A percentile compares a stretch with the other conserved stretches of the same genome.
phyloP scores from a whole-genome alignment of 179 eudicot species.

The Camellia oleifera region DNA sequence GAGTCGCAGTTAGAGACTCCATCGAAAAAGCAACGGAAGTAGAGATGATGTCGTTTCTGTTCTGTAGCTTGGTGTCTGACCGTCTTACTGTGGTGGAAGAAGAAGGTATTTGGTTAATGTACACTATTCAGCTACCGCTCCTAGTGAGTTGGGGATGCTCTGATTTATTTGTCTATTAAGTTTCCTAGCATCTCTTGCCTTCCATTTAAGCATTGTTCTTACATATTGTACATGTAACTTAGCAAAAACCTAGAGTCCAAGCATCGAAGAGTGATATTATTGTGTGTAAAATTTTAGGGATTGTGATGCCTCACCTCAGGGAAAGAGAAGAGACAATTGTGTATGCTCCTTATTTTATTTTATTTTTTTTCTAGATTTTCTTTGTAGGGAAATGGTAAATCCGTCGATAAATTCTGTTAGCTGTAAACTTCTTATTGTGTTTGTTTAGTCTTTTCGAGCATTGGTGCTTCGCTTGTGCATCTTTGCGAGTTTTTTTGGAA shows the following conservation, averaged over 20 bases:
- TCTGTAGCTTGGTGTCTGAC: neutral
- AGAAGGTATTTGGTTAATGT: neutral
- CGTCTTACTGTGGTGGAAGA: neutral
- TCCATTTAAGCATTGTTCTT: neutral
- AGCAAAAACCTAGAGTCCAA: neutral
- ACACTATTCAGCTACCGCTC: neutral
- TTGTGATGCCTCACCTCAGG: neutral
- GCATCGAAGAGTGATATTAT: neutral
- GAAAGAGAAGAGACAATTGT: neutral
- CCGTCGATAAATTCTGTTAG: neutral
- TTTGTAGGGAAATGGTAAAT: neutral
- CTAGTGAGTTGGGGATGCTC: neutral
- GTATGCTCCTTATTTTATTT: neutral
- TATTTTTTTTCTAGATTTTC: neutral
- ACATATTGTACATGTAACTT: conserved; percentile 15
- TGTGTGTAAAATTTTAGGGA: neutral
- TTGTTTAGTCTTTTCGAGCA: neutral
- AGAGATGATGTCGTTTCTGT: neutral
- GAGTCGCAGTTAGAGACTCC: conserved; percentile 29
- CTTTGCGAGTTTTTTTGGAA: neutral
- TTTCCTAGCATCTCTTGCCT: conserved; percentile 9
- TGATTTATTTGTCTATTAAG: neutral
- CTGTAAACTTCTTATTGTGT: neutral
- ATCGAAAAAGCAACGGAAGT: conserved; percentile 36
- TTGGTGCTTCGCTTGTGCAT: neutral